These are phyloP conservation scores for Chara braunii DNA, from an alignment of 139 green algal species.

Conservation along the genomic window DNA sequence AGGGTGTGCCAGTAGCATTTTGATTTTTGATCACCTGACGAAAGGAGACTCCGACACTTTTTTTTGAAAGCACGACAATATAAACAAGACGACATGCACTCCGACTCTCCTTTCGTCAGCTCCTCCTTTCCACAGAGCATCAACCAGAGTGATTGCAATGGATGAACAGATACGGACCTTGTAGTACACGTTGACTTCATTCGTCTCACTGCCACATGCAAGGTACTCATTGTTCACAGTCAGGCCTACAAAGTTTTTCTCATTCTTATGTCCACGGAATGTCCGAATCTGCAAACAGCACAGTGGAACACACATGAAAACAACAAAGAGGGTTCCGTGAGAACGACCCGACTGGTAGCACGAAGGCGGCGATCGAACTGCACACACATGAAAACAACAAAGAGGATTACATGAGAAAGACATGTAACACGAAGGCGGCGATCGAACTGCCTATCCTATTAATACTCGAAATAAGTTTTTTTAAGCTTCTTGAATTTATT, in stretches of 20 bases:
- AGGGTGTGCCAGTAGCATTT: too few relatives aligned
- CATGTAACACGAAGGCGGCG: not conserved
- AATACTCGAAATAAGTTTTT: too few relatives aligned
- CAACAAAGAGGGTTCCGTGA: not conserved
- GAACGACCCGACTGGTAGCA: not conserved
- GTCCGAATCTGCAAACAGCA: conserved; percentile 26
- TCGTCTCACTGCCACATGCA: conserved; percentile 76
- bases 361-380: not conserved
- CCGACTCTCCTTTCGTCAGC: too few relatives aligned
- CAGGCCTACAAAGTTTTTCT: conserved; percentile 94
- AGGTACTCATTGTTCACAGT: conserved; percentile 58
- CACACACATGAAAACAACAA: not conserved
- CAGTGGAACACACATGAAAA: not conserved
- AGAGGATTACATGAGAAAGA: not conserved
- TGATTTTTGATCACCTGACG: too few relatives aligned
- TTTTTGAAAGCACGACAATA: too few relatives aligned
- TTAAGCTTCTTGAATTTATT: too few relatives aligned
- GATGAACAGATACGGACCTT: conserved; percentile 28
- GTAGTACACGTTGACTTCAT: conserved; percentile 65
- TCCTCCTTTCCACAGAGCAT: too few relatives aligned
- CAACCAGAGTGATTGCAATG: not conserved
- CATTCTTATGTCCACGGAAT: conserved; percentile 70
- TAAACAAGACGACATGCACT: too few relatives aligned
- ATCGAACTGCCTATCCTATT: too few relatives aligned
- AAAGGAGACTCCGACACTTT: too few relatives aligned